A percentile compares a stretch with the other conserved stretches of the same genome.
Evolutionary conservation across 805 yeast species (phyloP).

Genomic region (Ogataea salicorniae): DNA sequence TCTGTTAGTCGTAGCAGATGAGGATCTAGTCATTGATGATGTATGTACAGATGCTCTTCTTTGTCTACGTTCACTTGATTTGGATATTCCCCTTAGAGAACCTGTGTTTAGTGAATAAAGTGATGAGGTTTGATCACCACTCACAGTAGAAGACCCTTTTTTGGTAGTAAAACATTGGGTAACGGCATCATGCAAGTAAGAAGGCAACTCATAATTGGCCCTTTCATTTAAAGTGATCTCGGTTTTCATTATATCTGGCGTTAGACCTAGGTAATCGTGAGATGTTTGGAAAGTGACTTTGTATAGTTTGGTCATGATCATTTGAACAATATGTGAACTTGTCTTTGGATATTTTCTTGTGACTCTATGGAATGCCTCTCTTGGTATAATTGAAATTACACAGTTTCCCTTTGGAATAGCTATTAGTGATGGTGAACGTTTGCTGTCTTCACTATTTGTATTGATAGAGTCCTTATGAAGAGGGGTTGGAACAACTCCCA

Average conservation of each 20-base stretch:
- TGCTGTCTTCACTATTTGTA: not conserved
- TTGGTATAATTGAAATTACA: conserved; percentile 90
- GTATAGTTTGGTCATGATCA: conserved; percentile 79
- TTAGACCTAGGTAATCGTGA: conserved; percentile 78
- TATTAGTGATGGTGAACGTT: conserved; percentile 34
- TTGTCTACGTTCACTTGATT: too few species aligned
- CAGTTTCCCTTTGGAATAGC: conserved; percentile 73
- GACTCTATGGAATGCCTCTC: conserved; percentile 69
- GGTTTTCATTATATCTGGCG: conserved; percentile 72
- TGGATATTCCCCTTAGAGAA: too few species aligned
- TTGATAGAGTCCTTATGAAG: not conserved
- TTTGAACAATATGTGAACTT: conserved; percentile 90
- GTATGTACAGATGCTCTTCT: not conserved
- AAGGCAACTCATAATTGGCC: conserved; percentile 50
- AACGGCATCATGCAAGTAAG: conserved; percentile 50
- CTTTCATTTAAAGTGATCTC: conserved; percentile 60
- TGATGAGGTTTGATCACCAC: too few species aligned
- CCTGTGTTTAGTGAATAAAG: too few species aligned
- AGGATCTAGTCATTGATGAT: not conserved
- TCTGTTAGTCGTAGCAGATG: not conserved
- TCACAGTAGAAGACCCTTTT: not conserved
- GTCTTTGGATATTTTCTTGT: conserved; percentile 78
- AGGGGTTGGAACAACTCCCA: not conserved
- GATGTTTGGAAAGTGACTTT: conserved; percentile 90
- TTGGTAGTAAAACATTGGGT: conserved; percentile 5